Evolutionary conservation across 176 grass and related monocot species (phyloP).

Genomic region (Phoenix roebelenii): DNA sequence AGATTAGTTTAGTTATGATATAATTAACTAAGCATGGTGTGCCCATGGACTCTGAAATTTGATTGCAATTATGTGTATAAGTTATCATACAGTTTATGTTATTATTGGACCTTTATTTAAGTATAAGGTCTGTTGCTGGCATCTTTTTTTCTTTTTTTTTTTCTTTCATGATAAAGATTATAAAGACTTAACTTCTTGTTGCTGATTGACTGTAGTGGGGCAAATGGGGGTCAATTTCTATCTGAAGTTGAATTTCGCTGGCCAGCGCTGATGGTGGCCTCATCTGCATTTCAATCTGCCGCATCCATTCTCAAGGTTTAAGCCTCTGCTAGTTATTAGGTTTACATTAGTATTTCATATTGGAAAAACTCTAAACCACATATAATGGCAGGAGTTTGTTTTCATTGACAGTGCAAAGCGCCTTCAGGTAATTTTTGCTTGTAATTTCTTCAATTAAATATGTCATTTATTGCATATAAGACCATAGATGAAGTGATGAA

Average conservation of each 20-base stretch:
- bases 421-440: slow-evolving; percentile 50
- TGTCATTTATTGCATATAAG: no score
- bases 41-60: no score
- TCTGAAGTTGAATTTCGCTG: slow-evolving; percentile 56
- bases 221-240: slow-evolving; percentile 41
- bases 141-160: no score
- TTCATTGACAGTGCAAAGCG: slow-evolving; percentile 86
- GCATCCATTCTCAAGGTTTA: slow-evolving; percentile 93
- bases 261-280: slow-evolving; percentile 78
- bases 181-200: not conserved
- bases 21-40: no score
- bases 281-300: slow-evolving; percentile 72
- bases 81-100: no score
- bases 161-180: no score
- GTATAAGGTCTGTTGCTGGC: no score
- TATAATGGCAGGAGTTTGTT: slow-evolving; percentile 65
- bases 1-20: no score
- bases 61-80: no score
- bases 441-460: no score
- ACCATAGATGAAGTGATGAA: no score
- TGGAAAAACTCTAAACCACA: slow-evolving; percentile 13
- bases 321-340: slow-evolving; percentile 1
- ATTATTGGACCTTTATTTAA: no score
- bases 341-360: slow-evolving; percentile 15
- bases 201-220: slow-evolving; percentile 50